Evolutionary conservation across 805 yeast genomes (phyloP).

Genomic region (Wickerhamiella domercqiae): DNA sequence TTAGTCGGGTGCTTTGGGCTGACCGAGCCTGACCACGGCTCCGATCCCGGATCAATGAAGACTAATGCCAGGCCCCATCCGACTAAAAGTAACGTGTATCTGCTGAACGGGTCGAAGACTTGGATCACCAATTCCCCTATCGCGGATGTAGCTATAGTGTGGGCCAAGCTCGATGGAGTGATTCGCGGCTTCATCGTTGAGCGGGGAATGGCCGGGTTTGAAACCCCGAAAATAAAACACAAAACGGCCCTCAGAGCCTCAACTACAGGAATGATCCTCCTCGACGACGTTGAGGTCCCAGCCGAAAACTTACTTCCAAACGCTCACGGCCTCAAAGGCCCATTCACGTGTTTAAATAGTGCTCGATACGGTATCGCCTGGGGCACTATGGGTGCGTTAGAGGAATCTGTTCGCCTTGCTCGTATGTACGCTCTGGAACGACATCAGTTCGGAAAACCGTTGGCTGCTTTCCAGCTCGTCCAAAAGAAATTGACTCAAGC

Average conservation of each 20-base stretch:
- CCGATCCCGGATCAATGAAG: constrained; percentile 44
- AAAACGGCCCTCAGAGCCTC: constrained; percentile 29
- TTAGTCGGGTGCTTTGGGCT: constrained; percentile 46
- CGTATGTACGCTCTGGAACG: constrained; percentile 28
- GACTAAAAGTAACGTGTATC: constrained; percentile 27
- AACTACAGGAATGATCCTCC: constrained; percentile 30
- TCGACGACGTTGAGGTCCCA: constrained; percentile 32
- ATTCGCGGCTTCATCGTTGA: constrained; percentile 31
- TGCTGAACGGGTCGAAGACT: constrained; percentile 28
- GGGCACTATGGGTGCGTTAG: constrained; percentile 32
- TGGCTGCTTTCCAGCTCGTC: constrained; percentile 28
- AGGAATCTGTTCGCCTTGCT: constrained; percentile 26
- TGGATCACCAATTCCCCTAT: constrained; percentile 35
- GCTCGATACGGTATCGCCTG: constrained; percentile 32
- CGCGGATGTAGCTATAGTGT: constrained; percentile 29
- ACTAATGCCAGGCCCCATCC: constrained; percentile 34
- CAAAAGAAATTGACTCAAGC: constrained; percentile 32
- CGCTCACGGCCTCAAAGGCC: constrained; percentile 30
- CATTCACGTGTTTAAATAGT: constrained; percentile 30
- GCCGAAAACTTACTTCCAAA: constrained; percentile 28
- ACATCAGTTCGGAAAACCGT: constrained; percentile 27
- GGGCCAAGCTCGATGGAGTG: constrained; percentile 32
- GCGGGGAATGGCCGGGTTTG: constrained; percentile 22
- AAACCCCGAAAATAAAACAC: constrained; percentile 28
- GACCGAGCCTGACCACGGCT: constrained; percentile 52